These are phyloP conservation scores for Fraxinus albicans DNA, from an alignment of 305 asterid genomes.

Conservation along the genomic window DNA sequence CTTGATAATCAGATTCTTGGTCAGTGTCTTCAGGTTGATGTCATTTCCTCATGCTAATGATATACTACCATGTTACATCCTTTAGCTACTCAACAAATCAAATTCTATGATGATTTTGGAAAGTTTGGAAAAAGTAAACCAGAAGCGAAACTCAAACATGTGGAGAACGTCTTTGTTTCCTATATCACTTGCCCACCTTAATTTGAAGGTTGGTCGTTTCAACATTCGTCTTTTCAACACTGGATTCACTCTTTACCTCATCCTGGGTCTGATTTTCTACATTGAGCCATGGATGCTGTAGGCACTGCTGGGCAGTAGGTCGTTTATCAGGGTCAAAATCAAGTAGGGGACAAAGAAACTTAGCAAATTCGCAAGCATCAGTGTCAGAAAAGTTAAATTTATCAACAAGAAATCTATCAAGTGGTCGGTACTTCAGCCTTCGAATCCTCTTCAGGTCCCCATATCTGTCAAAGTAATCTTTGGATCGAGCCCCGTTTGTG, in stretches of 20 bases:
- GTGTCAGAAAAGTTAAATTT: constrained; percentile 53
- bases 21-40: constrained; percentile 29
- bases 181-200: constrained; percentile 53
- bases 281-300: constrained; percentile 82
- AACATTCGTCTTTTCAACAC: constrained; percentile 47
- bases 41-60: constrained; percentile 37
- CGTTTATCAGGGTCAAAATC: constrained; percentile 88
- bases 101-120: constrained; percentile 28
- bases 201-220: constrained; percentile 59
- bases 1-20: constrained; percentile 24
- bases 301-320: constrained; percentile 85
- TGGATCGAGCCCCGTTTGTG: constrained; percentile 70
- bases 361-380: constrained; percentile 67
- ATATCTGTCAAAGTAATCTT: constrained; percentile 83
- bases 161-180: constrained; percentile 25
- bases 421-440: constrained; percentile 66
- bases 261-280: constrained; percentile 22
- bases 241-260: constrained; percentile 45
- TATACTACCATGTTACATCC: constrained; percentile 35
- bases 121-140: constrained; percentile 28
- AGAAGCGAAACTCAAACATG: constrained; percentile 37
- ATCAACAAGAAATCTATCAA: constrained; percentile 69
- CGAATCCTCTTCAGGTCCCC: constrained; percentile 94
- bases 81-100: constrained; percentile 39
- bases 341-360: constrained; percentile 72